Percentiles rank a stretch among this genome's conserved stretches.
Evolutionary conservation across 2,329 filamentous ascomycete genomes (phyloP).

Genomic region (Rutstroemia sp.): DNA sequence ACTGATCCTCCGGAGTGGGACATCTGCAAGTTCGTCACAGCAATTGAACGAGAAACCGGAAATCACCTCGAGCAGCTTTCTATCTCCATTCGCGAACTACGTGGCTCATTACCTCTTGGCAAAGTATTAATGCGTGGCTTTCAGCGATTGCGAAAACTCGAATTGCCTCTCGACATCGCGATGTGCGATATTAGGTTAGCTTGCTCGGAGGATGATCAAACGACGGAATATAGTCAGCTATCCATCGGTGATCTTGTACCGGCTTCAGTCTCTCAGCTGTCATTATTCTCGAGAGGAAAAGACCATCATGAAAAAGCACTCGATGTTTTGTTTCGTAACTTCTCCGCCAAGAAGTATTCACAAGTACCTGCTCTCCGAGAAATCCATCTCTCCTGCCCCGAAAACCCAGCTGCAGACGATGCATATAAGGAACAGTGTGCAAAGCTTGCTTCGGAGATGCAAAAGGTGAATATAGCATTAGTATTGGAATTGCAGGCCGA

Average conservation of each 20-base stretch:
- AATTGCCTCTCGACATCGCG: not conserved
- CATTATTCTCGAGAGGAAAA: not conserved
- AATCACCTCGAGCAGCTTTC: slow-evolving; percentile 13
- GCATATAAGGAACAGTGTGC: not conserved
- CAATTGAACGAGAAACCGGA: slow-evolving; percentile 7
- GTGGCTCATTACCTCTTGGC: not conserved
- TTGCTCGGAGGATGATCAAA: not conserved
- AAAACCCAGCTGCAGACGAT: not conserved
- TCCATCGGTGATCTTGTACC: not conserved
- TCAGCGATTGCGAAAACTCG: not conserved
- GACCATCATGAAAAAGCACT: not conserved
- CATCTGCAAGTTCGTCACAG: slow-evolving; percentile 12
- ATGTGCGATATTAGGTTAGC: not conserved
- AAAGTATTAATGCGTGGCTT: not conserved
- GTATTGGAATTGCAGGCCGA: not conserved
- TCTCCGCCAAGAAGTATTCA: not conserved
- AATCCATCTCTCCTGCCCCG: not conserved
- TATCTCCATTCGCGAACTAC: slow-evolving; percentile 5
- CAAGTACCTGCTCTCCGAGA: not conserved
- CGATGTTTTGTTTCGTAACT: not conserved
- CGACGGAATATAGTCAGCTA: not conserved
- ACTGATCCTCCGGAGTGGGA: slow-evolving; percentile 4
- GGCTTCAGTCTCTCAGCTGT: not conserved
- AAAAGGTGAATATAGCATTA: not conserved
- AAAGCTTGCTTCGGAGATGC: not conserved